These are phyloP conservation scores for Fraxinus floribunda DNA, from an alignment of 305 asterid species.

Conservation along the genomic window DNA sequence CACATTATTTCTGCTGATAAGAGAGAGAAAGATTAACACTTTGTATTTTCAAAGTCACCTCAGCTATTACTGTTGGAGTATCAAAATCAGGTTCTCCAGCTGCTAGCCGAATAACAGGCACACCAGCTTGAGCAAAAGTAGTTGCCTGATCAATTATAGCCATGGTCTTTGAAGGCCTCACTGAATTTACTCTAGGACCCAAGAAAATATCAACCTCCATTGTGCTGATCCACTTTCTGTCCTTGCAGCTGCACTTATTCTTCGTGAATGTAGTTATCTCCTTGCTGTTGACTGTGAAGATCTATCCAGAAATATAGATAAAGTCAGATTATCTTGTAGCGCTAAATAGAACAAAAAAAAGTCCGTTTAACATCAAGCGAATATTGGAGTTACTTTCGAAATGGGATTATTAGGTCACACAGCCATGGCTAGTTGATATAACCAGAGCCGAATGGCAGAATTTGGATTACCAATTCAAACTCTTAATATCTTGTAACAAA, in stretches of 20 bases:
- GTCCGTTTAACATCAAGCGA: not conserved
- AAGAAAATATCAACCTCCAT: conserved; percentile 67
- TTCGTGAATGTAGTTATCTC: conserved; percentile 29
- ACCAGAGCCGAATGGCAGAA: not conserved
- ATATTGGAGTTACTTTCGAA: not conserved
- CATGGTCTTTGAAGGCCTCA: conserved; percentile 85
- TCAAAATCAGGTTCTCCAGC: conserved; percentile 99
- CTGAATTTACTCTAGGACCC: conserved; percentile 86
- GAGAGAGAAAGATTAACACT: not conserved
- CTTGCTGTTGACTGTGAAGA: conserved; percentile 23
- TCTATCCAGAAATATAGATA: conserved; percentile 31
- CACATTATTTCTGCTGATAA: not conserved
- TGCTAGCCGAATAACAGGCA: conserved; percentile 85
- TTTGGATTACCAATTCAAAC: conserved; percentile 3
- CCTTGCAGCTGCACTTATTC: conserved; percentile 38
- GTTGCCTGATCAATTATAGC: conserved; percentile 93
- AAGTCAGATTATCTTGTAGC: not conserved
- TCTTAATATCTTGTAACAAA: not conserved
- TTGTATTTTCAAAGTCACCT: conserved; percentile 39
- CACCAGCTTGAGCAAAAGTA: conserved; percentile 93
- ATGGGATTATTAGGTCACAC: not conserved
- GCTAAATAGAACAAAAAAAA: not conserved
- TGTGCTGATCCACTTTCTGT: conserved; percentile 34
- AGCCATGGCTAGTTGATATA: not conserved
- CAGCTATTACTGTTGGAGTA: conserved; percentile 78